Percentiles rank a stretch among this genome's conserved stretches.
These are phyloP conservation scores for Metroxylon sagu DNA, from an alignment of 176 grass and related monocot species.

Conservation along the genomic window DNA sequence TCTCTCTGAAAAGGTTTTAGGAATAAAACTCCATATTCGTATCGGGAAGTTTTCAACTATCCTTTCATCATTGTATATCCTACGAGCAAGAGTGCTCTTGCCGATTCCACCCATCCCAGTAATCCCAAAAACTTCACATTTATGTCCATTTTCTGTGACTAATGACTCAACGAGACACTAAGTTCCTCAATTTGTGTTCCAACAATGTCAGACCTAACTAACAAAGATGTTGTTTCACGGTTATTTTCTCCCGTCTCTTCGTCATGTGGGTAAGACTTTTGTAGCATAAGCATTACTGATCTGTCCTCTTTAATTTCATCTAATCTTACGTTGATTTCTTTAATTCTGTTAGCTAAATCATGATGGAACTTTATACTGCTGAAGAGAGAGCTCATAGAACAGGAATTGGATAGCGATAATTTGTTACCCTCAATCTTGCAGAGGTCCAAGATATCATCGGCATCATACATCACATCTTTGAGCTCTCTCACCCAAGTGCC, in stretches of 20 bases:
- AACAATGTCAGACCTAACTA: no score
- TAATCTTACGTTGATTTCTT: no score
- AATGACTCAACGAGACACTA: constrained; percentile 45
- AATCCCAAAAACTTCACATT: no score
- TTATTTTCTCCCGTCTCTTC: no score
- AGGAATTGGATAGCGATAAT: constrained; percentile 30
- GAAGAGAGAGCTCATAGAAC: constrained; percentile 31
- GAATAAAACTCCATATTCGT: constrained; percentile 45
- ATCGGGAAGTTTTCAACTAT: no score
- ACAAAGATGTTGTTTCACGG: no score
- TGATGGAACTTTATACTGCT: constrained; percentile 30
- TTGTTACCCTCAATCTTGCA: constrained; percentile 53
- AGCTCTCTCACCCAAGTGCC: no score
- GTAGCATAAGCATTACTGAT: no score
- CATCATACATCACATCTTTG: constrained; percentile 60
- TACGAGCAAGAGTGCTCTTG: constrained; percentile 63
- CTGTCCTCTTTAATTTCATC: no score
- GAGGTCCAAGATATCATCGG: constrained; percentile 52
- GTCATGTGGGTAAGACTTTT: no score
- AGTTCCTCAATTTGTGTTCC: constrained; percentile 41
- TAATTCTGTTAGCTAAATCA: no score
- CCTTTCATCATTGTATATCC: constrained; percentile 53
- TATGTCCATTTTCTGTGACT: no score
- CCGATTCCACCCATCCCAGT: constrained; percentile 69
- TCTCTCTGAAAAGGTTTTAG: constrained; percentile 39